These are phyloP conservation scores for Trichoderma sp. DNA, from an alignment of 2,329 filamentous ascomycete species.

Conservation along the genomic window DNA sequence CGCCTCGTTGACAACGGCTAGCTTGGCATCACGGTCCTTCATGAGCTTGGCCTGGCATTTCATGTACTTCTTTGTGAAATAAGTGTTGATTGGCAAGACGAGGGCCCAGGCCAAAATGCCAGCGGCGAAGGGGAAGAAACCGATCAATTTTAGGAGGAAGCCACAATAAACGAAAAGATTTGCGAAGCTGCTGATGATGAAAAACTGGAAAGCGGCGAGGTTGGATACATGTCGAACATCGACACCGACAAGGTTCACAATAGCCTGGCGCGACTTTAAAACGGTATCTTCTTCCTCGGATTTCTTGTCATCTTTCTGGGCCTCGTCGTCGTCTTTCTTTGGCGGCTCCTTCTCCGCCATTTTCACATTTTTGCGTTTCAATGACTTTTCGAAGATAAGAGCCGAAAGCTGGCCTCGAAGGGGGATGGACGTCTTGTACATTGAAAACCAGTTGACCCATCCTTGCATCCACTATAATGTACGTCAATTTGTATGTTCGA, in stretches of 20 bases:
- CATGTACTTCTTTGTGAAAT: slow-evolving; percentile 62
- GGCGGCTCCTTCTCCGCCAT: slow-evolving; percentile 50
- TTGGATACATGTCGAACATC: slow-evolving; percentile 68
- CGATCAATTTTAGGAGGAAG: slow-evolving; percentile 67
- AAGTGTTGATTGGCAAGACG: slow-evolving; percentile 66
- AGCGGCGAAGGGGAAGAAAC: slow-evolving; percentile 65
- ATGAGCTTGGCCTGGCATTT: slow-evolving; percentile 66
- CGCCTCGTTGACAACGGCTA: slow-evolving; percentile 73
- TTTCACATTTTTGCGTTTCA: slow-evolving; percentile 75
- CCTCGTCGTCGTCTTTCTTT: slow-evolving; percentile 26
- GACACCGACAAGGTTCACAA: slow-evolving; percentile 76
- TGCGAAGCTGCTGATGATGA: slow-evolving; percentile 60
- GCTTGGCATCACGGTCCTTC: slow-evolving; percentile 72
- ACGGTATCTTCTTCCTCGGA: slow-evolving; percentile 51
- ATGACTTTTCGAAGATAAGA: slow-evolving; percentile 72
- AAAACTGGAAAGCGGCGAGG: slow-evolving; percentile 64
- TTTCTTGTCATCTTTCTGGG: slow-evolving; percentile 43
- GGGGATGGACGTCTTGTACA: slow-evolving; percentile 60
- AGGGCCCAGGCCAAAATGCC: slow-evolving; percentile 63
- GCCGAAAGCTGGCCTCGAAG: slow-evolving; percentile 68
- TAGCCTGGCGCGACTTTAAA: slow-evolving; percentile 58
- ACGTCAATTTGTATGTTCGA: background rate
- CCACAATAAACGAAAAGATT: slow-evolving; percentile 63
- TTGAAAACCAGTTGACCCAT: slow-evolving; percentile 65
- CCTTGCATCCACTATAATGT: slow-evolving; percentile 54